These are phyloP conservation scores for Scytalidium lignicola DNA, from an alignment of 2,329 filamentous ascomycete species.

Conservation along the genomic window DNA sequence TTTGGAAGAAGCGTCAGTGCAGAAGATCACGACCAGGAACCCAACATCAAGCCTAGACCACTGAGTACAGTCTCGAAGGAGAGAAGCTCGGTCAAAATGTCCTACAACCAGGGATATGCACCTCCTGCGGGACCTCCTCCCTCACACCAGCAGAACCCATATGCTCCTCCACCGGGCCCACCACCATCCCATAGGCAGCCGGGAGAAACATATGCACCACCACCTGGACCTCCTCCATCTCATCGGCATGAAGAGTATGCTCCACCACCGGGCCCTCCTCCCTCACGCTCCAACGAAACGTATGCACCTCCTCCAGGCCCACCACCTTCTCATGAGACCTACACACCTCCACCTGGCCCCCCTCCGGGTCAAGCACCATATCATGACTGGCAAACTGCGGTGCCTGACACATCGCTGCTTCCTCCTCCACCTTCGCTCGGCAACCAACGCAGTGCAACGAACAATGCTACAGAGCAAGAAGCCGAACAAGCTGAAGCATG, in stretches of 20 bases:
- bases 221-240: conserved; percentile 26
- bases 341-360: conserved; percentile 33
- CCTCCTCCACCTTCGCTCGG: conserved; percentile 67
- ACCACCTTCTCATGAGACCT: conserved; percentile 22
- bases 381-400: conserved; percentile 66
- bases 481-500: conserved; percentile 61
- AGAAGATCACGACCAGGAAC: no score
- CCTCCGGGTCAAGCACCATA: conserved; percentile 29
- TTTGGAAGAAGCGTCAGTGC: no score
- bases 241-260: conserved; percentile 8
- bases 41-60: no score
- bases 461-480: conserved; percentile 62
- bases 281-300: conserved; percentile 2
- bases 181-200: conserved; percentile 22
- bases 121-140: conserved; percentile 29
- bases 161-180: conserved; percentile 33
- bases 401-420: conserved; percentile 67
- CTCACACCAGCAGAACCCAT: conserved; percentile 17
- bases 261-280: conserved; percentile 17
- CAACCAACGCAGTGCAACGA: conserved; percentile 59
- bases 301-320: conserved; percentile 17
- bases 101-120: conserved; percentile 25
- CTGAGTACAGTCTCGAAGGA: conserved; percentile 6
- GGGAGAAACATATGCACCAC: conserved; percentile 22
- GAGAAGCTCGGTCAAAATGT: conserved; percentile 28